These are phyloP conservation scores for Bryoglossum gracile DNA, from an alignment of 495 filamentous ascomycete genomes.

Conservation along the genomic window DNA sequence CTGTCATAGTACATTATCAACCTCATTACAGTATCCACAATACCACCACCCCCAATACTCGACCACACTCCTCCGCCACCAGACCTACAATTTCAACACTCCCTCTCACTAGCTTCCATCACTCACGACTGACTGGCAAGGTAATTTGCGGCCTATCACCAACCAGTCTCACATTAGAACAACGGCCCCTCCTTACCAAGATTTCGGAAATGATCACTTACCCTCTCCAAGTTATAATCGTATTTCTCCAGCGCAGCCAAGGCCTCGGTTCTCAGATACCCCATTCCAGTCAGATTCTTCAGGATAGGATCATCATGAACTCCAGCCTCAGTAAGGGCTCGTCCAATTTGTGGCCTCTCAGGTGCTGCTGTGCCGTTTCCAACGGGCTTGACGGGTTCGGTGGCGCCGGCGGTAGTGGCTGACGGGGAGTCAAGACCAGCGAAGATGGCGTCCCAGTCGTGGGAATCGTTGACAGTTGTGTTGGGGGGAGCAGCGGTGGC, in stretches of 20 bases:
- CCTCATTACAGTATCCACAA: slow-evolving; percentile 12
- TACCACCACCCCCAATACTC: slow-evolving; percentile 4
- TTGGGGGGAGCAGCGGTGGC: slow-evolving; percentile 21
- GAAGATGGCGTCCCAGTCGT: slow-evolving; percentile 97
- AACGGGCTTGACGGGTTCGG: background rate
- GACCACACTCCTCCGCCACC: background rate
- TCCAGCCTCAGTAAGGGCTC: slow-evolving; percentile 65
- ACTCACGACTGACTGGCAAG: slow-evolving; percentile 24
- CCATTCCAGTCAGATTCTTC: slow-evolving; percentile 86
- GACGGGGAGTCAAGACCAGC: slow-evolving; percentile 56
- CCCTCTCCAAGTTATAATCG: slow-evolving; percentile 93
- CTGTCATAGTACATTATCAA: slow-evolving; percentile 15
- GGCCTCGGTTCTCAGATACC: slow-evolving; percentile 73
- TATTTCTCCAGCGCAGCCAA: slow-evolving; percentile 83
- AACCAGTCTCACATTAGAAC: background rate
- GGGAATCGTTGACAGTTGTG: slow-evolving; percentile 33
- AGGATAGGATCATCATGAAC: slow-evolving; percentile 87
- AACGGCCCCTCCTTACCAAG: background rate
- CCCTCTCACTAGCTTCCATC: background rate
- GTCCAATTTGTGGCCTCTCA: slow-evolving; percentile 37
- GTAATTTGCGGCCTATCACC: slow-evolving; percentile 25
- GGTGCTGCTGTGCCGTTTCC: slow-evolving; percentile 16
- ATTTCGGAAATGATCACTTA: slow-evolving; percentile 37
- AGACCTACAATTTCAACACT: background rate
- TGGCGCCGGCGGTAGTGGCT: slow-evolving; percentile 2